These are phyloP conservation scores for Phoenix roebelenii DNA, from an alignment of 176 grass and related monocot species.

Conservation along the genomic window DNA sequence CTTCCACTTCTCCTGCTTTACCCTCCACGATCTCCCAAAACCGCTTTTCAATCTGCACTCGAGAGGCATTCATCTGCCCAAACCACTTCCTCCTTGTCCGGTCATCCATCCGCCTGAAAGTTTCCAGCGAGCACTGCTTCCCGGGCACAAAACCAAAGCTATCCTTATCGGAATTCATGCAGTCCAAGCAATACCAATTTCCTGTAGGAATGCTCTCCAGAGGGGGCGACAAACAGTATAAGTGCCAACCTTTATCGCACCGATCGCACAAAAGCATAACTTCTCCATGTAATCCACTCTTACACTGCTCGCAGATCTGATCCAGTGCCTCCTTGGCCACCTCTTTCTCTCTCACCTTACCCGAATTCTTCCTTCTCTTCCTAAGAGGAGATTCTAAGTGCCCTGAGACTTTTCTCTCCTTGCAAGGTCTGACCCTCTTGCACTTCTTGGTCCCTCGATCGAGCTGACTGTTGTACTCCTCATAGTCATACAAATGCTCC, in stretches of 20 bases:
- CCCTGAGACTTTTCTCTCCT: slow-evolving; percentile 8
- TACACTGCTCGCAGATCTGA: slow-evolving; percentile 90
- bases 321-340: slow-evolving; percentile 37
- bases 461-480: slow-evolving; percentile 40
- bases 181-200: slow-evolving; percentile 89
- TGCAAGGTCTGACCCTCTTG: neutral
- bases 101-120: slow-evolving; percentile 57
- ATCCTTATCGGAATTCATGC: slow-evolving; percentile 66
- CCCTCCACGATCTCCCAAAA: slow-evolving; percentile 98
- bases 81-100: slow-evolving; percentile 73
- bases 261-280: slow-evolving; percentile 87
- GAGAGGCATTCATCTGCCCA: slow-evolving; percentile 43
- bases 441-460: neutral
- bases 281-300: slow-evolving; percentile 74
- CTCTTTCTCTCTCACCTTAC: neutral
- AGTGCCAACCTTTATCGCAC: slow-evolving; percentile 81
- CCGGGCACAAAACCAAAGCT: slow-evolving; percentile 64
- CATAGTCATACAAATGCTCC: slow-evolving; percentile 73
- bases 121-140: slow-evolving; percentile 47
- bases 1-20: slow-evolving; percentile 66
- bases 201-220: slow-evolving; percentile 52
- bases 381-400: neutral
- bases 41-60: slow-evolving; percentile 70
- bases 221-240: slow-evolving; percentile 74
- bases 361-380: slow-evolving; percentile 23